Evolutionary conservation across 2,329 filamentous ascomycete species (phyloP).

Genomic region (Xylaria sp.): DNA sequence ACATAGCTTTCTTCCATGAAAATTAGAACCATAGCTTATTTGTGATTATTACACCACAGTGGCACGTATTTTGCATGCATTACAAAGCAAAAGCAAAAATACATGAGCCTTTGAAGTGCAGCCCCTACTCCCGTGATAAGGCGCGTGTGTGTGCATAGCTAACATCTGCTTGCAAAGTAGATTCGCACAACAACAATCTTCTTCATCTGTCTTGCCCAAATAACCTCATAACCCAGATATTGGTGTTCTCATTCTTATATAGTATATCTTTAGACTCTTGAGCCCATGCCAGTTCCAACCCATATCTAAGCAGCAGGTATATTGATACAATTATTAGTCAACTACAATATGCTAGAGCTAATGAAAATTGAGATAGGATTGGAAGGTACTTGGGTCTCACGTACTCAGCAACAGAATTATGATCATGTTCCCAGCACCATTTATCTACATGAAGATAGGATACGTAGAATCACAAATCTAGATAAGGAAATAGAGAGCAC

Average conservation of each 20-base stretch:
- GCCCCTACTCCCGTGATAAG: not conserved
- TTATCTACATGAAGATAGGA: too few species aligned
- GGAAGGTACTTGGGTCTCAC: not conserved
- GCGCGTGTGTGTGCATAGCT: not conserved
- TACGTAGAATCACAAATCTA: not conserved
- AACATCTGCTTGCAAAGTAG: not conserved
- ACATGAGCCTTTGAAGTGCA: too few species aligned
- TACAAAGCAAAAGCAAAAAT: not conserved
- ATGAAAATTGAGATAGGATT: not conserved
- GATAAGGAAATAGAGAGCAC: not conserved
- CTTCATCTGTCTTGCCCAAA: not conserved
- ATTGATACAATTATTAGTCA: too few species aligned
- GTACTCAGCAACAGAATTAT: not conserved
- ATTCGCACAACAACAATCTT: not conserved
- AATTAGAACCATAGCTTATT: not conserved
- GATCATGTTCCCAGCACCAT: not conserved
- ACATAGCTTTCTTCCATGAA: not conserved
- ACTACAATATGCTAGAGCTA: too few species aligned
- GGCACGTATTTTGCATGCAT: not conserved
- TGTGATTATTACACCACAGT: not conserved
- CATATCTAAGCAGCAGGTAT: not conserved
- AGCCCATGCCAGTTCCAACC: too few species aligned
- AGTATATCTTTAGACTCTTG: not conserved
- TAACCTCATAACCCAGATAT: not conserved
- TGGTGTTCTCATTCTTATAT: not conserved